Percentiles rank a stretch among this genome's conserved stretches.
phyloP scores from a whole-genome alignment of 768 basidiomycete genomes.

The Mrakia blollopis region DNA sequence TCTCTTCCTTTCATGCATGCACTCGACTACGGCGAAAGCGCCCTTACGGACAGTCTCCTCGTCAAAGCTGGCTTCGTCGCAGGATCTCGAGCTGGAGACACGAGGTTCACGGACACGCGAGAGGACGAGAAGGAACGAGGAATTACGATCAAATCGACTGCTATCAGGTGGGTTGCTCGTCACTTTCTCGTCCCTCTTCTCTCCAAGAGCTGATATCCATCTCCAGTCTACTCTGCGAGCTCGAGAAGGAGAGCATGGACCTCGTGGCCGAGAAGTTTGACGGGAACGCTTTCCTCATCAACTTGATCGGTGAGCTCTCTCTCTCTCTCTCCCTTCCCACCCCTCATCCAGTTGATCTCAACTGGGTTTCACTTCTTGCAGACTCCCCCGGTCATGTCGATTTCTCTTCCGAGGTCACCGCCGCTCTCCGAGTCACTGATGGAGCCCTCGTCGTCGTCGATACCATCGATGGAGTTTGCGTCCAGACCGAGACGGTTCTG shows the following conservation, averaged over 20 bases:
- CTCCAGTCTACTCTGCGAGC: conserved; percentile 88
- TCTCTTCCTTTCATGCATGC: conserved; percentile 30
- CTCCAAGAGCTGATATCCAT: too few relatives aligned
- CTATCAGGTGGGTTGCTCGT: neutral
- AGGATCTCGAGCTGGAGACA: conserved; percentile 83
- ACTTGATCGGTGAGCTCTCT: conserved; percentile 64
- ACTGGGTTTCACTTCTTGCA: neutral
- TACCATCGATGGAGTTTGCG: conserved; percentile 98
- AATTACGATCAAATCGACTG: conserved; percentile 98
- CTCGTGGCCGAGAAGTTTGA: conserved; percentile 91
- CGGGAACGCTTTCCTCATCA: conserved; percentile 96
- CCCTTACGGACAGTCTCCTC: conserved; percentile 96
- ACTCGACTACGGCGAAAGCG: conserved; percentile 99
- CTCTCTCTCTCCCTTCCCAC: neutral
- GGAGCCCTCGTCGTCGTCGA: conserved; percentile 99
- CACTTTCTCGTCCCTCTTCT: neutral
- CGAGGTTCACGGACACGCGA: conserved; percentile 52
- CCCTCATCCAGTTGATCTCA: too few relatives aligned
- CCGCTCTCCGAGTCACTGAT: conserved; percentile 98
- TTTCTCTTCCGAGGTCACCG: conserved; percentile 99
- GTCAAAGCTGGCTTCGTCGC: conserved; percentile 99
- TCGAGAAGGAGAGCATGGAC: conserved; percentile 74
- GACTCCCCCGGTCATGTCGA: conserved; percentile 96
- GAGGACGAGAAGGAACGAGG: conserved; percentile 99
- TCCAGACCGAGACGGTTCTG: conserved; percentile 95